Evolutionary conservation across 2,329 filamentous ascomycete species (phyloP), one percentile per base, ranked within the genome.

Genomic region (Teratosphaeria destructans): DNA sequence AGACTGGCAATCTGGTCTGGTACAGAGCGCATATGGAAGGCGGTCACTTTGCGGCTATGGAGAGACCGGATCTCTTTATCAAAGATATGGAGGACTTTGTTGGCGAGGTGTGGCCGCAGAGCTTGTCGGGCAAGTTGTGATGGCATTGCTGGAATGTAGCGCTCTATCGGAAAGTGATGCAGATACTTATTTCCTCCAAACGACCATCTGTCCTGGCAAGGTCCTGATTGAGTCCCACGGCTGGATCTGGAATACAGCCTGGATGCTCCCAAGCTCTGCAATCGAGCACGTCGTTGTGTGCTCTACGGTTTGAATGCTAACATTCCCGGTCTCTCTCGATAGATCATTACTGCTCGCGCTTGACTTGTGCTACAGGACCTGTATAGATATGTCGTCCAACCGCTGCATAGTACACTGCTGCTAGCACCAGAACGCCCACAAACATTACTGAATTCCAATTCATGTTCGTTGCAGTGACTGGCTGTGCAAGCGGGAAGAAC

Each of bases 401-500:
- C 1, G 16, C 11, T 39, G 37, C 37, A 16, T 39, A 39, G 37
- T 39, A 39, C 16, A 39, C 11, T 39, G 37, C 37, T 11, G 37
- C 37, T 16, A 16, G 16, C 16, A 39, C 11, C 37, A 39, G 5
- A 16, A 39, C 37, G 11, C 37, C 37, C 2, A 39, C 37, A 4
- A 39, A 39, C 37, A 39, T 39, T 1, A 39, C 37, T 39, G 37
- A 39, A 16, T 39, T 39, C 37, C 37, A 39, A 11, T 39, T 39
- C 43, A 81, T 80, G 0, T 68, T 72, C 26, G 66, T 64, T 2
- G 72, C 64, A 3, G 69, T 74, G 3, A 78, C 73, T 0, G 70
- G 64, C 32, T 29, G 32, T 32, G 54, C 37, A 0, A 71, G 63
- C 0, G 80, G 79, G 68, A 80, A 82, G 61, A 80, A 80, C 54